Conservation (phyloP, 192 early-diverging fungal species). For the Backusella australiensis region DNA sequence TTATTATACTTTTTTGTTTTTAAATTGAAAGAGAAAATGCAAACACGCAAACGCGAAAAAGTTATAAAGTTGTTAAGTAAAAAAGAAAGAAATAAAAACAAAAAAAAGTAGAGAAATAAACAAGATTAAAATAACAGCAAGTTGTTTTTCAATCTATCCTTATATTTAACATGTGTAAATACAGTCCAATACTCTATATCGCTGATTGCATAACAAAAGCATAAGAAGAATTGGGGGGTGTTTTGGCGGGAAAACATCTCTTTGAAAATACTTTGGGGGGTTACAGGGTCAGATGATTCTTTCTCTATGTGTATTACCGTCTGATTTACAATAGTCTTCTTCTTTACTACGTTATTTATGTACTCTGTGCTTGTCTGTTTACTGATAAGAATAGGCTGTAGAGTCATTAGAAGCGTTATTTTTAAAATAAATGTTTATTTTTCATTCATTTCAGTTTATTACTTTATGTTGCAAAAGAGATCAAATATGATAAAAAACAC, state of each 20-base stretch:
- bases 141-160: slow-evolving; percentile 26
- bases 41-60: neutral
- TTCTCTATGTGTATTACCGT: slow-evolving; percentile 12
- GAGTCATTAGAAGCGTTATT: neutral
- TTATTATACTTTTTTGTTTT: neutral
- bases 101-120: slow-evolving; percentile 8
- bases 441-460: neutral
- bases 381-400: neutral
- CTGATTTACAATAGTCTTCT: slow-evolving; percentile 22
- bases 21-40: neutral
- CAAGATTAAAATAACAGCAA: neutral
- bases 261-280: slow-evolving; percentile 13
- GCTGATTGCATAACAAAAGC: slow-evolving; percentile 2
- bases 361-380: slow-evolving; percentile 19
- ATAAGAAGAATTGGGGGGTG: slow-evolving; percentile 6
- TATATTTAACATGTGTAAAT: slow-evolving; percentile 25
- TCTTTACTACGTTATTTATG: slow-evolving; percentile 27
- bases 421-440: neutral
- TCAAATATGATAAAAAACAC: neutral
- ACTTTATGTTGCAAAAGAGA: neutral
- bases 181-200: slow-evolving; percentile 11
- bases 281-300: neutral
- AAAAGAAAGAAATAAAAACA: neutral
- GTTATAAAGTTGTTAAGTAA: neutral
- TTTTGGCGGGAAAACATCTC: slow-evolving; percentile 12